phyloP scores from a whole-genome alignment of 75 land plant genomes.

The Gnetum montanum region DNA sequence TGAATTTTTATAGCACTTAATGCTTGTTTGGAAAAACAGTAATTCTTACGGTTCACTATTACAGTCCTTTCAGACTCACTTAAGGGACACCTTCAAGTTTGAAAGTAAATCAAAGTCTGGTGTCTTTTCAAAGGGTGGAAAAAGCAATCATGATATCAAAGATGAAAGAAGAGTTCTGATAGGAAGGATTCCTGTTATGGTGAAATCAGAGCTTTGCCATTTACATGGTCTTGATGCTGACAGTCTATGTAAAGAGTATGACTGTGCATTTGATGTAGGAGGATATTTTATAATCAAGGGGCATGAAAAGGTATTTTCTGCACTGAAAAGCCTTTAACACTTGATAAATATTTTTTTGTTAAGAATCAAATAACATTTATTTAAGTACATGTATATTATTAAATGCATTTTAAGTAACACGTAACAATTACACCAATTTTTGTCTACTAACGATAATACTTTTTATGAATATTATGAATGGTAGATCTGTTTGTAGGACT shows the following conservation, averaged over 20 bases:
- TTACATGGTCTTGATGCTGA: slow-evolving; percentile 20
- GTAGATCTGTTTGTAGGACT: too few relatives aligned
- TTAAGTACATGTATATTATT: too few relatives aligned
- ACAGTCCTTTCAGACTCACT: slow-evolving; percentile 16
- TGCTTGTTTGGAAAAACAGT: not conserved
- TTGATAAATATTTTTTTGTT: too few relatives aligned
- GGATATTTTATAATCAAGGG: slow-evolving; percentile 94
- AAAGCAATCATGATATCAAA: slow-evolving; percentile 13
- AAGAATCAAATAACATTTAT: too few relatives aligned
- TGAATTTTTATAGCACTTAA: not conserved
- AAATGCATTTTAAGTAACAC: too few relatives aligned
- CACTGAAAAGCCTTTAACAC: too few relatives aligned
- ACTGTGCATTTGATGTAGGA: slow-evolving; percentile 76
- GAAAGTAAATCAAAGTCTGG: slow-evolving; percentile 39
- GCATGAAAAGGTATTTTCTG: slow-evolving; percentile 84
- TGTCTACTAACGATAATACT: too few relatives aligned
- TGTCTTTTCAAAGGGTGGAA: slow-evolving; percentile 16
- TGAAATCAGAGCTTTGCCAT: slow-evolving; percentile 73
- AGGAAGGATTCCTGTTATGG: slow-evolving; percentile 88
- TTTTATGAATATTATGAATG: too few relatives aligned
- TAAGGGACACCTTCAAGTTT: slow-evolving; percentile 9
- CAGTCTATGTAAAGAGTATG: slow-evolving; percentile 21
- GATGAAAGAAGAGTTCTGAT: slow-evolving; percentile 33
- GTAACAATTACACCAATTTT: too few relatives aligned
- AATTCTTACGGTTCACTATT: not conserved